Percentiles rank a stretch among this genome's conserved stretches.
These are phyloP conservation scores for Jatropha multifida DNA, from an alignment of 441 rosid species.

Conservation along the genomic window DNA sequence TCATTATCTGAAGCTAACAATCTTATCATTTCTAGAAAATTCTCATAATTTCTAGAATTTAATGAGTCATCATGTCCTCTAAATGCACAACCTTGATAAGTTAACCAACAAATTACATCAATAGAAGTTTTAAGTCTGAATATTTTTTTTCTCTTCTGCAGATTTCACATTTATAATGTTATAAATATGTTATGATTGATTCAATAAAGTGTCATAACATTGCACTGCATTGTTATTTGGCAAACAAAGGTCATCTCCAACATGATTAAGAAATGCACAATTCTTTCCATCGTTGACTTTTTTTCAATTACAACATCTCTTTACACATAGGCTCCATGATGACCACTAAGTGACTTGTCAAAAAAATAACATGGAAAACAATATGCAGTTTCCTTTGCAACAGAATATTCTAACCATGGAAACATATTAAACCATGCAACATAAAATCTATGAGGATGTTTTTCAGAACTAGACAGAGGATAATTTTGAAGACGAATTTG, in stretches of 20 bases:
- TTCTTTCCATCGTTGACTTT: background rate
- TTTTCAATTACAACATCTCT: background rate
- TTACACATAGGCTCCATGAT: background rate
- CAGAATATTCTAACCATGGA: slow-evolving; percentile 11
- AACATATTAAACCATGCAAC: background rate
- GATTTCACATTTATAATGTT: background rate
- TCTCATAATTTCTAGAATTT: background rate
- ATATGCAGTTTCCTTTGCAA: background rate
- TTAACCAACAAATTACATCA: background rate
- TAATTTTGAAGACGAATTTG: background rate
- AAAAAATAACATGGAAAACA: slow-evolving; percentile 10
- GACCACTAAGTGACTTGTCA: background rate
- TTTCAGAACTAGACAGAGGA: background rate
- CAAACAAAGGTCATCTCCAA: background rate
- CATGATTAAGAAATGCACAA: background rate
- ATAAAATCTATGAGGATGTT: background rate
- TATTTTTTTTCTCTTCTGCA: background rate
- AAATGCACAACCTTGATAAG: background rate
- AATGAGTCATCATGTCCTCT: background rate
- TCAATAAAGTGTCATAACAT: no score
- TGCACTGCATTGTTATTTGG: no score
- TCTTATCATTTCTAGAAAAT: background rate
- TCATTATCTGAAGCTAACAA: background rate
- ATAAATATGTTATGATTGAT: background rate
- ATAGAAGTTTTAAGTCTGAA: background rate